phyloP scores from a whole-genome alignment of 208 protist species.

The Leishmania gerbilli region DNA sequence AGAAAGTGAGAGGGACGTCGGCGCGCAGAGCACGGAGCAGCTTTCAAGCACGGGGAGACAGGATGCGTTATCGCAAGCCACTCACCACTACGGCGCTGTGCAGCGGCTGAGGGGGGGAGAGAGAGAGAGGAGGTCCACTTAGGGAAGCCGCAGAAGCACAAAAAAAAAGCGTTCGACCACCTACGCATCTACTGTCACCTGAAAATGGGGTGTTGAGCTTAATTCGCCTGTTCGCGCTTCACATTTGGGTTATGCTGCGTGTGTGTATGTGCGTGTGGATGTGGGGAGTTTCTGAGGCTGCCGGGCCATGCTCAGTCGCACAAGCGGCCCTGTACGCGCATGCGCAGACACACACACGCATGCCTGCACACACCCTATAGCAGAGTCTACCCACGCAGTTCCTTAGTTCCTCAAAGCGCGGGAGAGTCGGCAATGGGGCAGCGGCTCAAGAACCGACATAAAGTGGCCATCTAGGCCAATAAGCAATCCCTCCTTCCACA shows the following conservation, averaged over 20 bases:
- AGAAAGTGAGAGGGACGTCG: neutral
- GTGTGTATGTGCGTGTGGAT: neutral
- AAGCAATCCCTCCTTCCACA: fast-evolving
- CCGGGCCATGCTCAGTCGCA: neutral
- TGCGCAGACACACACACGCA: neutral
- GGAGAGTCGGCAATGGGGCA: neutral
- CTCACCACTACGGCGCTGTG: neutral
- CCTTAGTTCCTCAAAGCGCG: neutral
- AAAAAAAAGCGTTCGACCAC: neutral
- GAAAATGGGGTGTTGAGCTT: neutral
- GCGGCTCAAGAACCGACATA: neutral
- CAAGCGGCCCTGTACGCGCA: neutral
- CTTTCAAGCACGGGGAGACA: neutral
- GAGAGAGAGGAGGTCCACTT: neutral
- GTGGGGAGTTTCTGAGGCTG: neutral
- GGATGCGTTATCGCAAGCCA: neutral
- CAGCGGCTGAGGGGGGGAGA: neutral
- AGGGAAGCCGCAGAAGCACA: neutral
- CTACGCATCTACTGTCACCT: neutral
- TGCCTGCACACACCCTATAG: neutral
- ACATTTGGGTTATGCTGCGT: too few species aligned
- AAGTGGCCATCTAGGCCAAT: neutral
- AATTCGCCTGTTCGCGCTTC: neutral
- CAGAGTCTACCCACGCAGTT: neutral
- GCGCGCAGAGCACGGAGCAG: neutral